Conservation (phyloP, 2,329 filamentous ascomycete genomes). For the Fusarium falciforme region DNA sequence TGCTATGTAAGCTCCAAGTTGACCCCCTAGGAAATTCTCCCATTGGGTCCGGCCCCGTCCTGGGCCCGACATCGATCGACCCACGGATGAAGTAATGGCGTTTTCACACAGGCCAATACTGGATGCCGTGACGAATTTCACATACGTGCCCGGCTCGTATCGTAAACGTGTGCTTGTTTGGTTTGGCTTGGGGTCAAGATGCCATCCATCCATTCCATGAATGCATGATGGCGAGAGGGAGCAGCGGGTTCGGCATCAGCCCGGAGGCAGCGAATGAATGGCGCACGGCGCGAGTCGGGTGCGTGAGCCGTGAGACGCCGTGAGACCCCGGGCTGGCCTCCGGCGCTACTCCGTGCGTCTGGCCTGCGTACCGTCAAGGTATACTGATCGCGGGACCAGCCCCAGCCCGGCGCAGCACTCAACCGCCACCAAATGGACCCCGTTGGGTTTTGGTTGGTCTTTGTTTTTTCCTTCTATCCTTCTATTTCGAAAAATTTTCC, state of each 20-base stretch:
- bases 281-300: constrained; percentile 5
- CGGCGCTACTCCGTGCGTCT: constrained; percentile 12
- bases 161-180: background rate
- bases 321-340: constrained; percentile 18
- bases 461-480: constrained; percentile 16
- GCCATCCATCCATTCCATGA: background rate
- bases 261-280: background rate
- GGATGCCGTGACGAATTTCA: constrained; percentile 18
- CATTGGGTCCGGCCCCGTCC: constrained; percentile 32
- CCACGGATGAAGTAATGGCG: constrained; percentile 18
- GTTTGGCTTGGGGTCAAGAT: background rate
- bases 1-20: constrained; percentile 15
- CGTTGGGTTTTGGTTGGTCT: constrained; percentile 39
- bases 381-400: constrained; percentile 20
- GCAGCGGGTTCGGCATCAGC: background rate
- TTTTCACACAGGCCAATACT: constrained; percentile 24
- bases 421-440: constrained; percentile 39
- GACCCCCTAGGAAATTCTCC: constrained; percentile 21
- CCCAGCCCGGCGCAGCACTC: constrained; percentile 20
- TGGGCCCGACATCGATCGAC: constrained; percentile 29
- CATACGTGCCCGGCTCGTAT: constrained; percentile 7
- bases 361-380: constrained; percentile 21
- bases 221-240: constrained; percentile 1
- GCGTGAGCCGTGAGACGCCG: constrained; percentile 12
- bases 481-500: constrained; percentile 18